A percentile compares a stretch with the other conserved stretches of the same genome.
Conservation (phyloP, 768 basidiomycete genomes). For the Multifurca ochricompacta region DNA sequence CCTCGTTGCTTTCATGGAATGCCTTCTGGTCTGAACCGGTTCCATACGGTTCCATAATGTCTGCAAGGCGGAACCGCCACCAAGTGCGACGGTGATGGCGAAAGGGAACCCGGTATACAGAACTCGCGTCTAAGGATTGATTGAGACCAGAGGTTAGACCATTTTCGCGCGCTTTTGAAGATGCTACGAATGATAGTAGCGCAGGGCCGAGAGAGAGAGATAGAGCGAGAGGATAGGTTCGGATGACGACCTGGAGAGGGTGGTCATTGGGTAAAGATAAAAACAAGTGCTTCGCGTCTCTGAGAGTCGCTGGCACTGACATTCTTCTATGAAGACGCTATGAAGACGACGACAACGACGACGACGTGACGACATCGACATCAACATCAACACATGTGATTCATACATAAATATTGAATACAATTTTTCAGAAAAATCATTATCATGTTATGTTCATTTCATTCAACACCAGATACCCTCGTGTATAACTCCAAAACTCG, state of each 20-base stretch:
- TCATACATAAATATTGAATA: no score
- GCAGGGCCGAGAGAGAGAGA: conserved; percentile 62
- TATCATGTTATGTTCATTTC: not conserved
- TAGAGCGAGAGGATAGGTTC: conserved; percentile 60
- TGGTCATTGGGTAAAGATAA: conserved; percentile 30
- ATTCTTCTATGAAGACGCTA: no score
- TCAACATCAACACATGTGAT: not conserved
- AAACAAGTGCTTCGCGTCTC: not conserved
- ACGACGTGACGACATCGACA: no score
- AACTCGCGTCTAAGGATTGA: conserved; percentile 49
- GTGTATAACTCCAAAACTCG: conserved; percentile 64
- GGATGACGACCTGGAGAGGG: conserved; percentile 49
- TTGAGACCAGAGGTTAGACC: conserved; percentile 24
- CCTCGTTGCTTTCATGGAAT: not conserved
- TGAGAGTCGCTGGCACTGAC: not conserved
- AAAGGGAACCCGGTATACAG: conserved; percentile 60
- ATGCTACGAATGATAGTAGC: conserved; percentile 44
- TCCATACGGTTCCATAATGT: conserved; percentile 34
- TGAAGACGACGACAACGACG: no score
- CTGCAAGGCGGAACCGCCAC: conserved; percentile 52
- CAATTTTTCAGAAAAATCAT: not conserved
- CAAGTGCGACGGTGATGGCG: conserved; percentile 55
- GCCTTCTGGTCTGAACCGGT: conserved; percentile 9
- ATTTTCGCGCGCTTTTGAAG: conserved; percentile 25
- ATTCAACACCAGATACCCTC: not conserved